phyloP scores from a whole-genome alignment of 768 basidiomycete genomes.

The Mycena sanguinolenta region DNA sequence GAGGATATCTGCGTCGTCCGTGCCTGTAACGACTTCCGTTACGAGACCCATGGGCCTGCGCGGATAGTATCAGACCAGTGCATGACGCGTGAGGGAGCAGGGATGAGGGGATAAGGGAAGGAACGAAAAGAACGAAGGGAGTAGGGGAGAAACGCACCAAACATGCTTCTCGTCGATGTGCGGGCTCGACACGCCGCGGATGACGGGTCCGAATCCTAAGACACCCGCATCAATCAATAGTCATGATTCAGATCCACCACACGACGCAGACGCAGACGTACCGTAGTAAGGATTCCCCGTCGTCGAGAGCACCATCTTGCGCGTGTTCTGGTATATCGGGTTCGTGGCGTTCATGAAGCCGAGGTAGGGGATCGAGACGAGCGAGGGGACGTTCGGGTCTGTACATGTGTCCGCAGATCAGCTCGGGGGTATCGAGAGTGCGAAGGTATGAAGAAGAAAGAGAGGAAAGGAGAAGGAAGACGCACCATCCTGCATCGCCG shows the following conservation, averaged over 20 bases:
- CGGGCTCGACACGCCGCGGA: constrained; percentile 33
- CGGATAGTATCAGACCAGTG: too few relatives aligned
- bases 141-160: constrained; percentile 5
- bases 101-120: too few relatives aligned
- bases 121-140: too few relatives aligned
- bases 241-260: too few relatives aligned
- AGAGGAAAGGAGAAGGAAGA: neutral
- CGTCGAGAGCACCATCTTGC: constrained; percentile 31
- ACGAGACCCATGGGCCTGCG: constrained; percentile 37
- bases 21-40: constrained; percentile 32
- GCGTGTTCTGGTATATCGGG: constrained; percentile 31
- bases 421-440: too few relatives aligned
- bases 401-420: too few relatives aligned
- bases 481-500: constrained; percentile 35
- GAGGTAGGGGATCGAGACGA: constrained; percentile 36
- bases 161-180: constrained; percentile 37
- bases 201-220: constrained; percentile 32
- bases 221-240: too few relatives aligned
- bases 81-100: too few relatives aligned
- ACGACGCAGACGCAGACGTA: neutral
- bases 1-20: constrained; percentile 32
- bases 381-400: constrained; percentile 36
- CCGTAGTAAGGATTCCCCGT: constrained; percentile 35
- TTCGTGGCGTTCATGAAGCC: constrained; percentile 33
- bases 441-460: neutral